These are phyloP conservation scores for Sutorius australiensis DNA, from an alignment of 768 basidiomycete species.

Conservation along the genomic window DNA sequence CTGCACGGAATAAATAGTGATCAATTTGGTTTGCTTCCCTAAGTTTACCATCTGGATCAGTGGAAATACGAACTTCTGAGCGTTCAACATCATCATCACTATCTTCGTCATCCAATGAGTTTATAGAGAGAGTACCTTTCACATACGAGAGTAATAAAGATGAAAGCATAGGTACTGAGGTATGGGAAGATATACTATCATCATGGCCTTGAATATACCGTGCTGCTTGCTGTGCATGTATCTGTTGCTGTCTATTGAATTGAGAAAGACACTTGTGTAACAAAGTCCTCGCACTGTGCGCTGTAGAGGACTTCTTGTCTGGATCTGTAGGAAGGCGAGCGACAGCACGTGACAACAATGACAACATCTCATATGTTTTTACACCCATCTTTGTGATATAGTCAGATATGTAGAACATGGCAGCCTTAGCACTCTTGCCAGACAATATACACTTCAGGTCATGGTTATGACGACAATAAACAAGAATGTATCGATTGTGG, in stretches of 20 bases:
- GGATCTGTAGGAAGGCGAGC: neutral
- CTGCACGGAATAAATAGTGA: neutral
- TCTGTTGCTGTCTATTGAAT: slow-evolving; percentile 28
- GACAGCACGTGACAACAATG: slow-evolving; percentile 25
- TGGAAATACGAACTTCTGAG: neutral
- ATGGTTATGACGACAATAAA: no score
- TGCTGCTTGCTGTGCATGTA: slow-evolving; percentile 35
- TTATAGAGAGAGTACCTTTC: no score
- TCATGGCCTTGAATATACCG: slow-evolving; percentile 26
- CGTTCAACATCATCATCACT: no score
- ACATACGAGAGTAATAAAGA: no score
- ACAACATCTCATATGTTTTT: slow-evolving; percentile 24
- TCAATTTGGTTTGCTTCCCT: neutral
- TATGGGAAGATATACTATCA: slow-evolving; percentile 7
- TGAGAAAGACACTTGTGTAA: slow-evolving; percentile 33
- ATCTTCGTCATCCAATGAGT: no score
- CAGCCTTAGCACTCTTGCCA: slow-evolving; percentile 21
- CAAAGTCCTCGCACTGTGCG: neutral
- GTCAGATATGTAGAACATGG: slow-evolving; percentile 36
- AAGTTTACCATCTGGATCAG: neutral
- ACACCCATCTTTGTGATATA: slow-evolving; percentile 35
- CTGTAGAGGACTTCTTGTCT: no score
- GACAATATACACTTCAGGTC: no score
- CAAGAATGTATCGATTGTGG: no score
- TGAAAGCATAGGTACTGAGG: neutral